A percentile compares a stretch with the other conserved stretches of the same genome.
phyloP scores from a whole-genome alignment of 2,329 filamentous ascomycete genomes.

The Periconia sp. region DNA sequence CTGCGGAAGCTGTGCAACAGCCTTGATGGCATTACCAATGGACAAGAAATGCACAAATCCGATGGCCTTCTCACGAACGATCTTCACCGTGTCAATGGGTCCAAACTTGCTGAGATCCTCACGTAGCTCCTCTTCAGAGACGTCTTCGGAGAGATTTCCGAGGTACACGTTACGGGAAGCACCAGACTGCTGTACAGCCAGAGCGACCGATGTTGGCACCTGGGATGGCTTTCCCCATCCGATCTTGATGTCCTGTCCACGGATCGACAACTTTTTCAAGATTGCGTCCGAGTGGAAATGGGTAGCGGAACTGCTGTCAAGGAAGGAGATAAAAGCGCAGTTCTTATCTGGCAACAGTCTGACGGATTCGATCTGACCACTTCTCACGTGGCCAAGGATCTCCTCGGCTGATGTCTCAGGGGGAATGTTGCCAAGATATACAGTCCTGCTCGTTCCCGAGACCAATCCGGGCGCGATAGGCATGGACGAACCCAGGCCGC shows the following conservation, averaged over 20 bases:
- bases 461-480: conserved; percentile 79
- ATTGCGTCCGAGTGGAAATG: conserved; percentile 99
- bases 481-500: conserved; percentile 74
- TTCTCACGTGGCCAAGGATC: conserved; percentile 93
- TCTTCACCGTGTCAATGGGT: conserved; percentile 95
- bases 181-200: conserved; percentile 95
- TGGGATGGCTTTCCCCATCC: conserved; percentile 99
- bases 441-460: conserved; percentile 91
- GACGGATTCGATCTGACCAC: conserved; percentile 98
- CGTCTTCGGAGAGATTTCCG: conserved; percentile 89
- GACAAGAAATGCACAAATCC: conserved; percentile 98
- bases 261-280: conserved; percentile 98
- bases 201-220: conserved; percentile 94
- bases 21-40: conserved; percentile 98
- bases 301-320: conserved; percentile 95
- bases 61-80: conserved; percentile 97
- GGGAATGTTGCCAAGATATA: conserved; percentile 98
- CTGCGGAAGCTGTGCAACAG: conserved; percentile 92
- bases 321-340: conserved; percentile 98
- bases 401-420: conserved; percentile 96
- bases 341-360: conserved; percentile 97
- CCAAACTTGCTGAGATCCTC: conserved; percentile 97
- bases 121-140: conserved; percentile 87
- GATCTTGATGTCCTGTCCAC: conserved; percentile 99
- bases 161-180: conserved; percentile 97